A percentile compares a stretch with the other conserved stretches of the same genome.
Evolutionary conservation across 352 stramenopile species (phyloP).

Genomic region (Pythium phragmitis): DNA sequence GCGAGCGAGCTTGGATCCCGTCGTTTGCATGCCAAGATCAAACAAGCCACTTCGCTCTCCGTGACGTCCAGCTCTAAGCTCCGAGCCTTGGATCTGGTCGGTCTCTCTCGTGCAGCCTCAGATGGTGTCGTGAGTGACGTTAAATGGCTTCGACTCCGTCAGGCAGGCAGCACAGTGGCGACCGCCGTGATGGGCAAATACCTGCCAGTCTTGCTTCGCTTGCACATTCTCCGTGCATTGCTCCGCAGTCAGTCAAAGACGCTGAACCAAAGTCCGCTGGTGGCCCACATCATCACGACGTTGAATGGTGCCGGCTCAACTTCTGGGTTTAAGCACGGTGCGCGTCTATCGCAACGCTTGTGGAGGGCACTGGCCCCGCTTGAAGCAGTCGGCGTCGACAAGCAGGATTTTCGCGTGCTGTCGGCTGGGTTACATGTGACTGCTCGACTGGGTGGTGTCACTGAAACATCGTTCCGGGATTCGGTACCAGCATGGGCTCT

Average conservation of each 20-base stretch:
- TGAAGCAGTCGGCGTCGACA: background rate
- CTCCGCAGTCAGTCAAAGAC: background rate
- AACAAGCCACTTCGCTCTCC: background rate
- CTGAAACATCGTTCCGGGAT: slow-evolving; percentile 4
- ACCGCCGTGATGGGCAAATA: slow-evolving; percentile 1
- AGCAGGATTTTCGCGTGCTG: slow-evolving; percentile 7
- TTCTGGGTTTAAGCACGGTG: background rate
- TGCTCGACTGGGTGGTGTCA: slow-evolving; percentile 12
- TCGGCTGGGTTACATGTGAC: slow-evolving; percentile 21
- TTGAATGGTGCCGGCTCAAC: slow-evolving; percentile 6
- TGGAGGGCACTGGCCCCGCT: slow-evolving; percentile 5
- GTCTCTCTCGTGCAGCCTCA: background rate
- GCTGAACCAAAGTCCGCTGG: background rate
- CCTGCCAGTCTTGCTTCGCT: slow-evolving; percentile 8
- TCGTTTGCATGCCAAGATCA: slow-evolving; percentile 13
- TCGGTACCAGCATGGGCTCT: slow-evolving; percentile 4
- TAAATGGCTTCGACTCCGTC: slow-evolving; percentile 2
- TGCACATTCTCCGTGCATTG: slow-evolving; percentile 8
- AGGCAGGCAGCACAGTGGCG: background rate
- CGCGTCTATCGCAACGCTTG: background rate
- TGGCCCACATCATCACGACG: slow-evolving; percentile 7
- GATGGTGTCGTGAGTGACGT: background rate
- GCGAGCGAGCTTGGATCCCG: background rate
- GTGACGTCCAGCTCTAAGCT: slow-evolving; percentile 4
- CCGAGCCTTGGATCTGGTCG: slow-evolving; percentile 5